These are phyloP conservation scores for Mycena albidolilacea DNA, from an alignment of 768 basidiomycete genomes.

Conservation along the genomic window DNA sequence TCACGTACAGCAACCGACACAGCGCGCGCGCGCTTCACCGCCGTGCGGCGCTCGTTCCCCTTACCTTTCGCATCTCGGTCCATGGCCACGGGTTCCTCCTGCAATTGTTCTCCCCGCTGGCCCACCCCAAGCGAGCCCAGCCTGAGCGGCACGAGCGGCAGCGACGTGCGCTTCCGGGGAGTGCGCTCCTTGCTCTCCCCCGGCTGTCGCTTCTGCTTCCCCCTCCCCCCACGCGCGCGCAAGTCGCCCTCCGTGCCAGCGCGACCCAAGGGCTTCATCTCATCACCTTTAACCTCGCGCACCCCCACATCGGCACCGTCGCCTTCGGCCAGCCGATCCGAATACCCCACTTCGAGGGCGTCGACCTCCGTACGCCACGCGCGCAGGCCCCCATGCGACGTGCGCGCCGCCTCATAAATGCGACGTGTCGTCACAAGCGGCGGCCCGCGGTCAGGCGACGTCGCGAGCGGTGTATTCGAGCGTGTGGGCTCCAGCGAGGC, in stretches of 20 bases:
- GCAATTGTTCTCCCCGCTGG: not conserved
- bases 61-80: not conserved
- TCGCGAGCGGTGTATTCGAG: not conserved
- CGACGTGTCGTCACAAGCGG: constrained; percentile 37
- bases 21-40: constrained; percentile 29
- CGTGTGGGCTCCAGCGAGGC: constrained; percentile 13
- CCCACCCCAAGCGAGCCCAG: not conserved
- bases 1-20: constrained; percentile 27
- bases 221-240: not conserved
- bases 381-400: constrained; percentile 6
- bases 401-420: constrained; percentile 38
- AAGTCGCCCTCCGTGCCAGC: constrained; percentile 28
- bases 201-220: constrained; percentile 1
- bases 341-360: constrained; percentile 23
- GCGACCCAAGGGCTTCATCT: not conserved
- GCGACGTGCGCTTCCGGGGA: constrained; percentile 27
- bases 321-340: not conserved
- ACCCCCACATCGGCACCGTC: not conserved
- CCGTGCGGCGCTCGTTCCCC: constrained; percentile 32
- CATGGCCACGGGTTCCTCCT: not conserved
- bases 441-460: constrained; percentile 10
- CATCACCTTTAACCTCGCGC: not conserved
- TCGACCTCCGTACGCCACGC: constrained; percentile 35
- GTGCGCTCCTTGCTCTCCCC: not conserved
- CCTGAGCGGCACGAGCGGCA: constrained; percentile 15